Base-by-base conservation (phyloP, 352 stramenopile genomes). In the Aphanomyces astaci region DNA sequence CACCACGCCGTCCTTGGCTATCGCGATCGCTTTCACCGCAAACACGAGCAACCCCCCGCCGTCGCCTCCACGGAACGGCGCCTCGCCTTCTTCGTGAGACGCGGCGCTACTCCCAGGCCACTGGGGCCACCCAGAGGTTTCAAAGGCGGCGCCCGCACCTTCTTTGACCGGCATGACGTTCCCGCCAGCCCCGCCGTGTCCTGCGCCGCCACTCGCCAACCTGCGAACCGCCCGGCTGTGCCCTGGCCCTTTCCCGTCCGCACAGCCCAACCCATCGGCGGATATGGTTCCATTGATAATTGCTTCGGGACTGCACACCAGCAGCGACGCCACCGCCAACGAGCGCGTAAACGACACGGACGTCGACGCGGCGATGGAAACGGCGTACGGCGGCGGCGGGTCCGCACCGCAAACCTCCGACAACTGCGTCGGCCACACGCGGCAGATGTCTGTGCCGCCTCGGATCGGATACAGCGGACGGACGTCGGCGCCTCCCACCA, bases 1-100 rank as follows among this genome's bases (percentile, higher is more conserved):
- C 24, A 94, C 71, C 2, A 59, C 3, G 78, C 77, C 32, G 24
- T 10, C 51, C 32, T 54, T 82, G 81, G 51, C 68, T 19, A 94
- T 70, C 4, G 73, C 64, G 2, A 94, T 72, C 17, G 76, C 77
- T 57, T 75, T 78, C 0, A 82, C 76, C 0, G 76, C 71, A 48
- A 94, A 71, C 71, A 91, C 86, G 27, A 94, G 76, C 11, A 94
- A 64, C 13, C 86, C 86, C 45, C 86, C 86, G 7, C 86, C 86
- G 60, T 72, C 82, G 2, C 84, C 86, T 15, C 84, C 86, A 53
- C 72, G 77, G n/a, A 90, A n/a, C n/a, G n/a, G n/a, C n/a, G n/a
- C n/a, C n/a, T n/a, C n/a, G n/a, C n/a, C 69, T 19, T 76, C 73
- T 75, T 86, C 51, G n/a, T 30, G 10, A 7, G 51, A 59, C 27